A percentile compares a stretch with the other conserved stretches of the same genome.
Evolutionary conservation across 768 basidiomycete genomes (phyloP).

Genomic region (Boletus subparvulus): DNA sequence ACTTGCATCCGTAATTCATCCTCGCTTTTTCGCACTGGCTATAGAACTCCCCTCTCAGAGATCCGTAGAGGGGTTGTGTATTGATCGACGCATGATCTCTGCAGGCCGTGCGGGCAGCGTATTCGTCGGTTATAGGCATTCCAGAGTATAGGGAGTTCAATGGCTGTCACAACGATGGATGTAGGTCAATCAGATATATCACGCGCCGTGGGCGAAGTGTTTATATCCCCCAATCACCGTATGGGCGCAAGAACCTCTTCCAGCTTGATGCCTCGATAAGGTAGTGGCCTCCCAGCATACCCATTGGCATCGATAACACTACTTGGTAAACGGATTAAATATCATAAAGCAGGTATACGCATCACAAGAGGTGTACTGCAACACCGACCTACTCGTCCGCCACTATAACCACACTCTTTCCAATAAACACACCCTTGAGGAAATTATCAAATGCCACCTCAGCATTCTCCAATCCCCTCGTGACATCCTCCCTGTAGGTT

Average conservation of each 20-base stretch:
- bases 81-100: constrained; percentile 12
- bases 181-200: neutral
- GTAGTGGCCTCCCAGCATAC: too few relatives aligned
- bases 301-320: too few relatives aligned
- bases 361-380: neutral
- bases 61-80: constrained; percentile 11
- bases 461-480: constrained; percentile 41
- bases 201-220: neutral
- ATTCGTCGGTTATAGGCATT: constrained; percentile 21
- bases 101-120: constrained; percentile 19
- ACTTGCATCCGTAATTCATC: constrained; percentile 8
- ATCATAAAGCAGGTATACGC: neutral
- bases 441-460: constrained; percentile 10
- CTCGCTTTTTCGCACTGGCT: constrained; percentile 10
- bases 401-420: constrained; percentile 9
- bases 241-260: too few relatives aligned
- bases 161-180: neutral
- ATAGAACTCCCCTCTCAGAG: neutral
- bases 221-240: neutral
- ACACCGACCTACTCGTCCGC: neutral
- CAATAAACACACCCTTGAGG: constrained; percentile 7
- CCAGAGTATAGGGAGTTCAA: neutral
- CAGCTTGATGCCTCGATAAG: too few relatives aligned
- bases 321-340: neutral
- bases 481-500: constrained; percentile 46